A percentile compares a stretch with the other conserved stretches of the same genome.
Conservation (phyloP, 768 basidiomycete species). For the Pleurotus salmoneostramineus region DNA sequence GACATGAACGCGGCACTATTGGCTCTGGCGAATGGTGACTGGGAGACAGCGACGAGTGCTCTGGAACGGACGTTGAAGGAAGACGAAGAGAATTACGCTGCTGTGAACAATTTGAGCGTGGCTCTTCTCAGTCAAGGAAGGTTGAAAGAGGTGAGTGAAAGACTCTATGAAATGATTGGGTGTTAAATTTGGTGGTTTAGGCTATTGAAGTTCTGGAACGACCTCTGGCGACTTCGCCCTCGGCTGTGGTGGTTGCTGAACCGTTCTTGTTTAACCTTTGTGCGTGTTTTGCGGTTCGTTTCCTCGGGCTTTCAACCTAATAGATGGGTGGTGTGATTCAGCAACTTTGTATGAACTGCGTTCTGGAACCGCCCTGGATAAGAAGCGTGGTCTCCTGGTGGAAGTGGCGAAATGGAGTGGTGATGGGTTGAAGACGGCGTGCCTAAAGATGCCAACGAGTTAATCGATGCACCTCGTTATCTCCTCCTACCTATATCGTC, state of each 20-base stretch:
- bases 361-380: slow-evolving; percentile 66
- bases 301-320: background rate
- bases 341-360: slow-evolving; percentile 84
- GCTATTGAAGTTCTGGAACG: slow-evolving; percentile 67
- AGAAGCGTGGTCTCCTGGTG: slow-evolving; percentile 69
- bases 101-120: slow-evolving; percentile 76
- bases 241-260: slow-evolving; percentile 70
- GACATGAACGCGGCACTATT: slow-evolving; percentile 66
- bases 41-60: slow-evolving; percentile 45
- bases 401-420: slow-evolving; percentile 86
- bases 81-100: slow-evolving; percentile 61
- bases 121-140: slow-evolving; percentile 67
- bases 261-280: slow-evolving; percentile 86
- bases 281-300: slow-evolving; percentile 28
- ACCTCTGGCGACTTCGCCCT: slow-evolving; percentile 60
- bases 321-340: slow-evolving; percentile 19
- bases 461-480: too few species aligned
- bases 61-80: slow-evolving; percentile 40
- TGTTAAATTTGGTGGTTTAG: too few species aligned
- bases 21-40: slow-evolving; percentile 68
- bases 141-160: slow-evolving; percentile 55
- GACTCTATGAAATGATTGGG: too few species aligned
- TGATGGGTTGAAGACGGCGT: slow-evolving; percentile 72
- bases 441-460: slow-evolving; percentile 73
- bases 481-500: background rate